phyloP scores from a whole-genome alignment of 2,329 filamentous ascomycete species.

The Claviceps humidiphila region DNA sequence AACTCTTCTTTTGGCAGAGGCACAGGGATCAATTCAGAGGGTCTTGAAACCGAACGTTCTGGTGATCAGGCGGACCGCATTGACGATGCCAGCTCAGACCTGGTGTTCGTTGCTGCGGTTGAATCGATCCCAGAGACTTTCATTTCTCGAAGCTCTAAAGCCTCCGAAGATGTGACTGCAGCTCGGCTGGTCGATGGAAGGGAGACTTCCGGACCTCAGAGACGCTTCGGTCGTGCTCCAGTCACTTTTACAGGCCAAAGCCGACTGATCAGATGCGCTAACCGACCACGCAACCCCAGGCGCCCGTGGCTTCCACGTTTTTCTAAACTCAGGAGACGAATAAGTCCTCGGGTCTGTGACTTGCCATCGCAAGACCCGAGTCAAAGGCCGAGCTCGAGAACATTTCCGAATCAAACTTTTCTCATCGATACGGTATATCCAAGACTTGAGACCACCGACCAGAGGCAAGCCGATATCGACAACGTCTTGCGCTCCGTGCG shows the following conservation, averaged over 20 bases:
- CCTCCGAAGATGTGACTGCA: not conserved
- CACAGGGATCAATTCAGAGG: not conserved
- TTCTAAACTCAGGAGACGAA: not conserved
- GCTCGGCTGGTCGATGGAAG: not conserved
- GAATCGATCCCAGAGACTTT: not conserved
- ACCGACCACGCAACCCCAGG: slow-evolving; percentile 3
- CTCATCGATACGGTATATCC: slow-evolving; percentile 3
- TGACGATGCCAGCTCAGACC: not conserved
- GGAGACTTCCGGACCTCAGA: not conserved
- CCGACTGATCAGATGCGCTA: not conserved
- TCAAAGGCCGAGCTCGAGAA: not conserved
- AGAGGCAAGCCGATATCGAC: not conserved
- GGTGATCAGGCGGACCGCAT: not conserved
- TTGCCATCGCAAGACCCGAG: not conserved
- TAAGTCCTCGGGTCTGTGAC: not conserved
- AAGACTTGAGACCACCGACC: not conserved
- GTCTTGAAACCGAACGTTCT: not conserved
- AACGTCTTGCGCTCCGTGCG: not conserved
- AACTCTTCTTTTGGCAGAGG: not conserved
- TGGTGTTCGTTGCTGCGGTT: not conserved
- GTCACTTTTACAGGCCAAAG: not conserved
- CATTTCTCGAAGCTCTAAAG: not conserved
- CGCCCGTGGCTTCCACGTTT: slow-evolving; percentile 5
- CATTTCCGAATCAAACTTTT: slow-evolving; percentile 1
- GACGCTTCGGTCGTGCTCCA: not conserved